Conservation (phyloP, 129 eudicot genomes). For the Tagetes patula region DNA sequence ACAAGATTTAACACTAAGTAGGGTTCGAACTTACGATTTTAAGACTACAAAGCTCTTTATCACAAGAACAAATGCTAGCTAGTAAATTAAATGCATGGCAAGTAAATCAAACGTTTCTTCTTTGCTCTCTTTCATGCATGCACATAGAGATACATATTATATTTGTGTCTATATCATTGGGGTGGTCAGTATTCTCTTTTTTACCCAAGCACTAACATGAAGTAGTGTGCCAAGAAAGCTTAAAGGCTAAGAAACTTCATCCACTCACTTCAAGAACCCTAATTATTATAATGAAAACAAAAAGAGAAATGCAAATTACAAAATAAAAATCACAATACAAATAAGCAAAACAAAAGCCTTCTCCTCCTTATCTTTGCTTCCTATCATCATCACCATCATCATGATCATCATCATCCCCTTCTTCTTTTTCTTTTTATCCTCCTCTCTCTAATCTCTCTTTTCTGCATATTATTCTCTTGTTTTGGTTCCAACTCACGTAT, state of each 20-base stretch:
- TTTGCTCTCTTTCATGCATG: conserved; percentile 25
- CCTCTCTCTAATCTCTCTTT: conserved; percentile 35
- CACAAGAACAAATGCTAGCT: no score
- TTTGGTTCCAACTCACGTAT: conserved; percentile 49
- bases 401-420: conserved; percentile 25
- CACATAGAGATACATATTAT: conserved; percentile 11
- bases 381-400: conserved; percentile 12
- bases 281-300: conserved; percentile 51
- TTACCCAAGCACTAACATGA: conserved; percentile 50
- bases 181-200: conserved; percentile 34
- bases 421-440: conserved; percentile 40
- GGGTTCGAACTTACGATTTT: no score
- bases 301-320: conserved; percentile 44
- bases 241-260: conserved; percentile 63
- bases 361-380: conserved; percentile 45
- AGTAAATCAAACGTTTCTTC: neutral
- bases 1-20: no score
- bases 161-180: conserved; percentile 16
- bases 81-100: no score
- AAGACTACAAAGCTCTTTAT: no score
- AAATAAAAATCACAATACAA: conserved; percentile 29
- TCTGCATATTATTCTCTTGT: conserved; percentile 47
- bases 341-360: conserved; percentile 43
- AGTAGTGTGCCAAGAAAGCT: conserved; percentile 49
- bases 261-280: conserved; percentile 68